Evolutionary conservation across 2,329 filamentous ascomycete species (phyloP), one percentile per base, ranked within the genome.

Genomic region (Ophiocordyceps australis): DNA sequence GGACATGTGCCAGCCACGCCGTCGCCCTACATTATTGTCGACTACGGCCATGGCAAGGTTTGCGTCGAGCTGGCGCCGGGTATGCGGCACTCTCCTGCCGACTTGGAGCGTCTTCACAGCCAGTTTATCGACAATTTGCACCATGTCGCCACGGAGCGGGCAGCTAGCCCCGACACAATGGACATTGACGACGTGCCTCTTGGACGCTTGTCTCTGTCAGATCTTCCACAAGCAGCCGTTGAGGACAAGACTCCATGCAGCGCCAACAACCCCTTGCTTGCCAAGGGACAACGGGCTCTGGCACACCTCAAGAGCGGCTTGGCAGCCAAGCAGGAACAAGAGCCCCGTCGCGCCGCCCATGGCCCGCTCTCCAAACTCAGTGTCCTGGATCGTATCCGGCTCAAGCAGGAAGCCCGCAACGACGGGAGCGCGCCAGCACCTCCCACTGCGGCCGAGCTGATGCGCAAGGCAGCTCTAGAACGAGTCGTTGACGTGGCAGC

Each of bases 301-400:
- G 59, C 70, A 30, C 70, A 76, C 25, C 56, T 85, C 36, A 79
- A 74, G 46, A 59, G 62, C 25, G 67, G 59, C 31, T 59, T 75
- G n/a, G 54, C 47, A 3, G 41, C 54, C 20, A 65, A 60, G 43
- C 50, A 62, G 35, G 47, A 58, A 31, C 54, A 54, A 32, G 46
- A 54, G 20, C 34, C 37, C 11, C 56, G 50, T 32, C 37, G 43
- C 27, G 46, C 49, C 15, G 35, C 43, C 10, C 62, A 59, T 31
- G 33, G 52, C 2, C 55, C 57, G 25, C 58, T 52, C 22, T 47
- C 49, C 23, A 59, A 72, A 51, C 71, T 76, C 54, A 69, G 67
- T 27, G 65, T 91, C 14, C 59, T 89, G 30, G 78, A 85, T 45
- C 74, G 78, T 25, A 66, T 91, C 34, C 73, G 76, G 34, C 59